These are phyloP conservation scores for Globisporangium nagaii DNA, from an alignment of 352 stramenopile species.

Conservation along the genomic window DNA sequence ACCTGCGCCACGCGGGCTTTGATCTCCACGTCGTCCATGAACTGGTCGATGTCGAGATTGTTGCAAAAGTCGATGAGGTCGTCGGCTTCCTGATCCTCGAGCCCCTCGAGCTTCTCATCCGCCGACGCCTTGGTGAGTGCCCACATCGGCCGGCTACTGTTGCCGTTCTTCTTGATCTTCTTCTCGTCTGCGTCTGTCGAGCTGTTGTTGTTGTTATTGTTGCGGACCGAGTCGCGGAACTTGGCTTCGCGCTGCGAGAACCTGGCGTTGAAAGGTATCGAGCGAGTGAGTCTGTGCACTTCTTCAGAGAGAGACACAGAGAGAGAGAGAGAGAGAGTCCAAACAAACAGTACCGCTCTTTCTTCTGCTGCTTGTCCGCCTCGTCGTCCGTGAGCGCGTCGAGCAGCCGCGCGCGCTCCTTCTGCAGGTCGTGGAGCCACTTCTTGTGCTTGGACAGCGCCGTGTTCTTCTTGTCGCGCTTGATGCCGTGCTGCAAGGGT, in stretches of 20 bases:
- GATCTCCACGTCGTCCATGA: constrained; percentile 90
- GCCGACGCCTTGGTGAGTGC: constrained; percentile 84
- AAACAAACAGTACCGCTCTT: constrained; percentile 31
- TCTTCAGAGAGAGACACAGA: neutral
- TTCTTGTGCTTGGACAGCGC: constrained; percentile 91
- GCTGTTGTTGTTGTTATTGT: constrained; percentile 19
- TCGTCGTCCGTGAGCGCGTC: constrained; percentile 76
- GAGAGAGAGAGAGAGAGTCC: neutral
- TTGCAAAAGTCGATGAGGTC: constrained; percentile 93
- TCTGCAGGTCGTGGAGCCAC: constrained; percentile 91
- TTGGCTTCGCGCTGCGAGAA: constrained; percentile 77
- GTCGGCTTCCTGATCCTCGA: constrained; percentile 83
- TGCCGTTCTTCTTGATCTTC: neutral
- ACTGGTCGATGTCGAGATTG: constrained; percentile 92
- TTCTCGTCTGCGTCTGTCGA: constrained; percentile 14
- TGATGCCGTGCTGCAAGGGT: constrained; percentile 49
- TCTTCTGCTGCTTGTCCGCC: constrained; percentile 53
- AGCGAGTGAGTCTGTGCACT: too few species aligned
- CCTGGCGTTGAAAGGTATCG: constrained; percentile 16
- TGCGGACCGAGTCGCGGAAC: constrained; percentile 56
- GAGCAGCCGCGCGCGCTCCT: constrained; percentile 82
- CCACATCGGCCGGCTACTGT: constrained; percentile 81
- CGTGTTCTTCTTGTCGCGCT: constrained; percentile 89
- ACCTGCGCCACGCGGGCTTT: constrained; percentile 81
- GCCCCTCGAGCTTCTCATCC: constrained; percentile 64